Base-by-base conservation (phyloP, 345 rosid genomes). In the Salix exigua region DNA sequence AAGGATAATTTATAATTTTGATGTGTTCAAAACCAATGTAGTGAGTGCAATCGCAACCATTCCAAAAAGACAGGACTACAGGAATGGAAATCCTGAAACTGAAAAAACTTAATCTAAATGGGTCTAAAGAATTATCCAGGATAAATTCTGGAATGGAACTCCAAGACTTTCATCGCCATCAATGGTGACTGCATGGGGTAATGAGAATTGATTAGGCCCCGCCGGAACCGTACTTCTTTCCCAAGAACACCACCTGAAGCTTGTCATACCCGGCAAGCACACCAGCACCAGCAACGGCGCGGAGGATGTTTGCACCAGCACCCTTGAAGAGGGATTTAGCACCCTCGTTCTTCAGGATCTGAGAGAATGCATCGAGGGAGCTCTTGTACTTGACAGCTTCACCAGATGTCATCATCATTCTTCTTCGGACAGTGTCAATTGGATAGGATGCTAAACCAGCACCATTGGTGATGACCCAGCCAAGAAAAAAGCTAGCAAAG, bases 391-490 rank as follows among this genome's bases (percentile, higher is more conserved):
- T 81, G 23, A 81, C 81, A 37, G 81, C 81, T 74, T 81, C 81
- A 5, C 84, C 84, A 2, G 84, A 81, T 40, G 84, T 81, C 84
- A 81, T 80, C 83, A 80, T 80, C 79, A 80, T 80, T 75, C 83
- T 75, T 58, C 79, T 75, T 1, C 83, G 73, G 31, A 80, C 77
- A 0, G 83, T 80, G 76, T 80, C 83, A 48, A 80, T 71, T 28
- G 83, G 83, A 61, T 80, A 80, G 33, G 79, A 75, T 8, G 79
- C 83, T 8, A 75, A 62, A 7, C 79, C 65, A 66, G 83, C 79
- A 16, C 83, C 83, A 19, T 71, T 80, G 5, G 83, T 80, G 63
- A 80, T 64, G 6, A 72, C 63, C 84, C 84, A 81, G 30, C 84
- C 84, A 26, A 81, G 81, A 3, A 75, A 75, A 66, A 81, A 81